Base-by-base conservation (phyloP, 495 filamentous ascomycete genomes). In the Sordaria brevicollis region DNA sequence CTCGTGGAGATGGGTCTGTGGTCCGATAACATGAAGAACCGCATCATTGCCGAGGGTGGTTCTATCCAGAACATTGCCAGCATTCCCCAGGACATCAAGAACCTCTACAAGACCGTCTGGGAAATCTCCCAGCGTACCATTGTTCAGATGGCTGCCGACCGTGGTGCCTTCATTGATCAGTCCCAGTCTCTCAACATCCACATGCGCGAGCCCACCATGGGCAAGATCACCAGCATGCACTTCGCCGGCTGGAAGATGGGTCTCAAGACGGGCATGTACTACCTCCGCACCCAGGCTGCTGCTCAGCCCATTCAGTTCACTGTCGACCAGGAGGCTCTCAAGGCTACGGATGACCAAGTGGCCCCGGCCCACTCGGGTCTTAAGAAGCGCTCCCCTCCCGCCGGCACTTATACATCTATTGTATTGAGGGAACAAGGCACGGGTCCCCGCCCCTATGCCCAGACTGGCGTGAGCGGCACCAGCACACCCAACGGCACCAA, bases 11-110 rank as follows among this genome's bases (percentile, higher is more conserved):
- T 97, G 84, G 95, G 95, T 71, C 86, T 99, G 35, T 99, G 95
- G 95, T 97, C 94, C 38, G 95, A 99, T 82, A 93, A 93, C 86
- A 99, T 99, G 95, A 99, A 99, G 88, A 99, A 99, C 85, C 93
- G 95, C 74, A 99, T 99, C 85, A 98, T 99, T 75, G 90, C 95
- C 71, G 94, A 95, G 65, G 93, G 93, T 72, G 95, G 95, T 67
- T 97, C 93, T 8, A 93, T 99, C 71, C 95, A 98, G 82, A 93
- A 93, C 81, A 92, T 99, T 72, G 90, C 93, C 74, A 97, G 94
- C 81, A 97, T 99, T 69, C 95, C 95, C 38, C 86, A 90, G 34
- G 95, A 98, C 73, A 91, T 97, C 87, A 99, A 98, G 85, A 87
- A 91, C 9, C 87, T 99, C 15, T 99, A 99, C 88, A 99, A 99